Base-by-base conservation (phyloP, 345 rosid genomes). In the Geranium rotundifolium region DNA sequence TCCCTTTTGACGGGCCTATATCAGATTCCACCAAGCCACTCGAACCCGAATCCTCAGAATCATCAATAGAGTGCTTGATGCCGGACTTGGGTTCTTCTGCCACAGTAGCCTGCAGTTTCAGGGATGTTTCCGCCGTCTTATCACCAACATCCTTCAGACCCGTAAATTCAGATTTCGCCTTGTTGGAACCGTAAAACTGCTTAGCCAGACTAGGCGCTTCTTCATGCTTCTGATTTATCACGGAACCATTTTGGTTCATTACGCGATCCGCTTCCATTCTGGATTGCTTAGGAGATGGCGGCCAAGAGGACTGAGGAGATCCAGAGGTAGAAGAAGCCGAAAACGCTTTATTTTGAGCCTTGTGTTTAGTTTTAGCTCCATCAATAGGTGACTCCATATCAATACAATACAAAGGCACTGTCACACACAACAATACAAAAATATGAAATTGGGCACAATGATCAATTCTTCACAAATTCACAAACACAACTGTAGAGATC, bases 331-430 rank as follows among this genome's bases (percentile, higher is more conserved):
- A 71, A 19, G 79, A 39, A 58, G 80, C 16, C 14, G 58, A 67
- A 59, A 85, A 60, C 59, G 58, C 70, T 15, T 69, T 69, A 69
- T 65, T 85, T 63, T 74, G 73, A 69, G 75, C 64, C 72, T 71
- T 79, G 55, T 84, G 72, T 15, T 81, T 67, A 65, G 91, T 76
- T 65, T 54, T 61, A 49, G 66, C 72, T 67, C 71, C 78, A 77
- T 77, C 71, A 66, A 58, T 19, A 56, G 81, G 67, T 41, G 89
- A 76, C 64, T 86, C 95, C 95, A 88, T 88, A 65, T 73, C 74
- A 58, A 69, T 9, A 46, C 52, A 79, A 62, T 69, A 65, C 71
- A 61, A n/a, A 58, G 72, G 37, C 65, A 63, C 82, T 76, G 81
- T 62, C 65, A 72, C 80, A 63, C 23, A 19, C 19, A 54, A 59